Conservation (phyloP, 2,329 filamentous ascomycete genomes). For the Aspergillus sp. region DNA sequence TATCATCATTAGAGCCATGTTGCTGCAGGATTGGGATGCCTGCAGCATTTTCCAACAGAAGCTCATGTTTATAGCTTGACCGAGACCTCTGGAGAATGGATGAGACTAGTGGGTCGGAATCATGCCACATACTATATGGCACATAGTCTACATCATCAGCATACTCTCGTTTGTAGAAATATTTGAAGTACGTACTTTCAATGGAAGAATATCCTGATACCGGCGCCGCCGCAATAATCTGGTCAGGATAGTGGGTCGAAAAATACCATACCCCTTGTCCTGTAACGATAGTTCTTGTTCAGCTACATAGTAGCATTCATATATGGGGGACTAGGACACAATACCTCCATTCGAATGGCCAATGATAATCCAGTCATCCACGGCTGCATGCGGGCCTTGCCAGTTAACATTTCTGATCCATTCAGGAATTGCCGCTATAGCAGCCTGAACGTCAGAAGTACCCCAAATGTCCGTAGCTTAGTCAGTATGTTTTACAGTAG, state of each 20-base stretch:
- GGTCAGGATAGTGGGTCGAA: conserved; percentile 51
- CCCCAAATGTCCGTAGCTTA: conserved; percentile 44
- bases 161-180: not conserved
- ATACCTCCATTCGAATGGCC: conserved; percentile 55
- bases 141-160: conserved; percentile 43
- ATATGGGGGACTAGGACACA: conserved; percentile 2
- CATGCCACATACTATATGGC: conserved; percentile 50
- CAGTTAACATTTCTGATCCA: conserved; percentile 48
- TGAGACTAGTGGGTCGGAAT: conserved; percentile 45
- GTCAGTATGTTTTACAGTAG: not conserved
- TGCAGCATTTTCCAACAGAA: conserved; percentile 46
- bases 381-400: conserved; percentile 42
- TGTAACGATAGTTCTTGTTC: conserved; percentile 6
- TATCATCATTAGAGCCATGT: conserved; percentile 51
- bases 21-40: conserved; percentile 51
- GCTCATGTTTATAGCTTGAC: conserved; percentile 50
- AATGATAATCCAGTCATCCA: conserved; percentile 45
- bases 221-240: conserved; percentile 50
- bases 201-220: conserved; percentile 55
- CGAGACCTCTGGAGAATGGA: conserved; percentile 44
- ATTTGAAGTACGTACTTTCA: conserved; percentile 28
- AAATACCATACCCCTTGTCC: conserved; percentile 54
- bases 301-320: not conserved
- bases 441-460: conserved; percentile 49
- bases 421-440: conserved; percentile 40